These are phyloP conservation scores for Pontederia paniculata DNA, from an alignment of 176 grass and related monocot genomes.

Conservation along the genomic window DNA sequence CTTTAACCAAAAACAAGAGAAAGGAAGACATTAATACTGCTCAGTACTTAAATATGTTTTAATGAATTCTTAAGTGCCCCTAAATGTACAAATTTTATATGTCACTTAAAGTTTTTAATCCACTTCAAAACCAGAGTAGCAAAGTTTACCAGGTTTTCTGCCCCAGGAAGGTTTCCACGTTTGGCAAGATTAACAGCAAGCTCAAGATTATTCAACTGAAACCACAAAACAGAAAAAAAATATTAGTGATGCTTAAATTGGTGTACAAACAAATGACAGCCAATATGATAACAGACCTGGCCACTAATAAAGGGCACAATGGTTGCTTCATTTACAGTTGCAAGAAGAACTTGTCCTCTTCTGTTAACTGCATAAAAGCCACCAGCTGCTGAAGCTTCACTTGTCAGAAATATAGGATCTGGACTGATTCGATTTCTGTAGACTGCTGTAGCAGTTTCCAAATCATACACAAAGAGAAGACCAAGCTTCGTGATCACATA, in stretches of 20 bases:
- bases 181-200: conserved; percentile 95
- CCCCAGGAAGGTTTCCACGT: conserved; percentile 90
- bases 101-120: too few relatives aligned
- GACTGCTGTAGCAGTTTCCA: conserved; percentile 77
- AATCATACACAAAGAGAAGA: conserved; percentile 85
- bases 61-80: too few relatives aligned
- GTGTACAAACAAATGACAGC: conserved; percentile 6
- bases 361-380: conserved; percentile 96
- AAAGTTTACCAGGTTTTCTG: conserved; percentile 66
- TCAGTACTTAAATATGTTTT: too few relatives aligned
- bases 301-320: conserved; percentile 74
- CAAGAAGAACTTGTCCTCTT: conserved; percentile 82
- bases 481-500: conserved; percentile 94
- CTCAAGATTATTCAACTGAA: conserved; percentile 88
- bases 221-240: conserved; percentile 5
- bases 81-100: too few relatives aligned
- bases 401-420: conserved; percentile 91
- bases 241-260: conserved; percentile 4
- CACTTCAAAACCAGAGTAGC: too few relatives aligned
- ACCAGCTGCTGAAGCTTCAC: conserved; percentile 62
- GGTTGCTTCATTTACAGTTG: conserved; percentile 85
- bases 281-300: conserved; percentile 39
- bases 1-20: too few relatives aligned
- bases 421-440: conserved; percentile 97
- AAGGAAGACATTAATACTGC: too few relatives aligned